phyloP scores from a whole-genome alignment of 2,329 filamentous ascomycete genomes.

The Phialocephala subalpina region DNA sequence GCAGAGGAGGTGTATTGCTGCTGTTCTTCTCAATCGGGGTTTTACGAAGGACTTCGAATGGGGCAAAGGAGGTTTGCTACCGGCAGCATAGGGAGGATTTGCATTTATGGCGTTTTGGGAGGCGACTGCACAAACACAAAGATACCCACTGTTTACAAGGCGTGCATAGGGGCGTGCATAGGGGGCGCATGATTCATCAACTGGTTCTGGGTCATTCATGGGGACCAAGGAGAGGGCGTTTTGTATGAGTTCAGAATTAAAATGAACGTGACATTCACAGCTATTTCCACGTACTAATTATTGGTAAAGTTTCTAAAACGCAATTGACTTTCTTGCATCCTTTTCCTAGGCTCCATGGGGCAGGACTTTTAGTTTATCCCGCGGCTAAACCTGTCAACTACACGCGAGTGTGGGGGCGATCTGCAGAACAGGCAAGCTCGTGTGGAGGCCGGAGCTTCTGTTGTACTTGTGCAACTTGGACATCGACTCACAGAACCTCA shows the following conservation, averaged over 20 bases:
- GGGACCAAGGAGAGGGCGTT: background rate
- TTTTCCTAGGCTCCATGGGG: background rate
- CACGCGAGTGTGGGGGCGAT: constrained; percentile 21
- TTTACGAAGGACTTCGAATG: constrained; percentile 65
- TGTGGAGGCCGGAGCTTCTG: constrained; percentile 13
- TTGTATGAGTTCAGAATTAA: background rate
- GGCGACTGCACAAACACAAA: constrained; percentile 27
- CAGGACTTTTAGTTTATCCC: constrained; percentile 10
- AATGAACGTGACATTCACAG: background rate
- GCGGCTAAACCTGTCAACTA: constrained; percentile 22
- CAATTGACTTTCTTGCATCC: background rate
- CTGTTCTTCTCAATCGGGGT: constrained; percentile 71
- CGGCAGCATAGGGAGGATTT: constrained; percentile 14
- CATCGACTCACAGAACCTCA: constrained; percentile 10
- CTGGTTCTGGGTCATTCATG: background rate
- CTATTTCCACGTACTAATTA: too few relatives aligned
- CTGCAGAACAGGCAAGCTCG: constrained; percentile 18
- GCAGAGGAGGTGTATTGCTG: constrained; percentile 69
- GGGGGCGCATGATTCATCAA: background rate
- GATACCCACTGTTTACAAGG: constrained; percentile 37
- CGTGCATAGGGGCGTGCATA: background rate
- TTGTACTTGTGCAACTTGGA: constrained; percentile 7
- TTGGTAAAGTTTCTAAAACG: background rate
- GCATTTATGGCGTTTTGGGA: constrained; percentile 28
- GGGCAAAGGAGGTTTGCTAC: constrained; percentile 32